A percentile compares a stretch with the other conserved stretches of the same genome.
These are phyloP conservation scores for Boletales sp. DNA, from an alignment of 768 basidiomycete genomes.

Conservation along the genomic window DNA sequence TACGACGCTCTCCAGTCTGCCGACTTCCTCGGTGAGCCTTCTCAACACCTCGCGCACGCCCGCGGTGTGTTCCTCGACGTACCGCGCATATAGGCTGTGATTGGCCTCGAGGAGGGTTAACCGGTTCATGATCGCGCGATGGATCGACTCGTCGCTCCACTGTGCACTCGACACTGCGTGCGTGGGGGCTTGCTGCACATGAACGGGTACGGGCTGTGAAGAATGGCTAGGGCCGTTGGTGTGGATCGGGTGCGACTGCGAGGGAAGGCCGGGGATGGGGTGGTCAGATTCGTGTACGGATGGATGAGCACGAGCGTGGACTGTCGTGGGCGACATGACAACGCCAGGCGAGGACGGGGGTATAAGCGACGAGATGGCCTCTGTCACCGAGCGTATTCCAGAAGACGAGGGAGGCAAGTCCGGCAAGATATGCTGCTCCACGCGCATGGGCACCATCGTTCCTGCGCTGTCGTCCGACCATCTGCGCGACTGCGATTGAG, in stretches of 20 bases:
- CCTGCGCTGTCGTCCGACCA: background rate
- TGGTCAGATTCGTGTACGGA: slow-evolving; percentile 9
- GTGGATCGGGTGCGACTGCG: background rate
- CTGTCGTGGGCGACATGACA: background rate
- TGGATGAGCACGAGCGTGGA: slow-evolving; percentile 1
- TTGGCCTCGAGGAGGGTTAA: slow-evolving; percentile 82
- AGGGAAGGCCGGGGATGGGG: background rate
- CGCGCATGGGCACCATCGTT: no score
- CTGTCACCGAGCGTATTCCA: slow-evolving; percentile 11
- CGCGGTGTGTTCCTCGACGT: slow-evolving; percentile 85
- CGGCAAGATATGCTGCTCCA: no score
- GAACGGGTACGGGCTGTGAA: background rate
- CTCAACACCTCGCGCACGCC: slow-evolving; percentile 72
- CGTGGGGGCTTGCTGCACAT: slow-evolving; percentile 1
- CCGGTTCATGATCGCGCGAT: slow-evolving; percentile 94
- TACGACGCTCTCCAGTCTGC: slow-evolving; percentile 71
- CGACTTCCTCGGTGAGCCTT: slow-evolving; percentile 74
- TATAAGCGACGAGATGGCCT: slow-evolving; percentile 21
- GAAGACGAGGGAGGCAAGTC: background rate
- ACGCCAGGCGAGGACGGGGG: slow-evolving; percentile 6
- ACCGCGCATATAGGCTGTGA: slow-evolving; percentile 77
- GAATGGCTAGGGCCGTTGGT: background rate
- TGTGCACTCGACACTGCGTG: slow-evolving; percentile 10
- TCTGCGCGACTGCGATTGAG: background rate
- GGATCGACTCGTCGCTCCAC: slow-evolving; percentile 80